A percentile compares a stretch with the other conserved stretches of the same genome.
phyloP scores from a whole-genome alignment of 75 land plant species.

The Selaginella tamariscina region DNA sequence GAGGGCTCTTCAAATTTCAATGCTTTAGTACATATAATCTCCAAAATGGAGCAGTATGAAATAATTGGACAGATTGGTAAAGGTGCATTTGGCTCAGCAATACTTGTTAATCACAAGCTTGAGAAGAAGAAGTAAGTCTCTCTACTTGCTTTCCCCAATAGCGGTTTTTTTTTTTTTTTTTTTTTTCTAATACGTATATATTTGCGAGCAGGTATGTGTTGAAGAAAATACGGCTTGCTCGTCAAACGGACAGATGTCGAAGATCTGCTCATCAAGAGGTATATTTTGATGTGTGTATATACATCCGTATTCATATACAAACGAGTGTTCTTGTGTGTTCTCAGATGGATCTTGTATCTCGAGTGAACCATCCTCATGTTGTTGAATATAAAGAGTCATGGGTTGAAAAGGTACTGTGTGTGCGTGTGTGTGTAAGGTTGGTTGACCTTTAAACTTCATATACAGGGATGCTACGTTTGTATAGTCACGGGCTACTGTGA shows the following conservation, averaged over 20 bases:
- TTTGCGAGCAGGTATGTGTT: slow-evolving; percentile 10
- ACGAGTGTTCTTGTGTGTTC: slow-evolving; percentile 13
- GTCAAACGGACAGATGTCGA: slow-evolving; percentile 6
- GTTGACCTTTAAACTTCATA: background rate
- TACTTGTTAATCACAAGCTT: background rate
- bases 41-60: background rate
- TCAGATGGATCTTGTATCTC: slow-evolving; percentile 93
- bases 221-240: slow-evolving; percentile 11
- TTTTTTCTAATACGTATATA: too few relatives aligned
- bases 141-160: too few relatives aligned
- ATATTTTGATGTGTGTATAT: background rate
- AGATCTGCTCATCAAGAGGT: slow-evolving; percentile 11
- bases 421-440: background rate
- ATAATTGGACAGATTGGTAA: background rate
- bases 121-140: slow-evolving; percentile 1
- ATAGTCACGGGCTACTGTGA: slow-evolving; percentile 92
- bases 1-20: too few relatives aligned
- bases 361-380: slow-evolving; percentile 67
- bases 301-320: too few relatives aligned
- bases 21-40: too few relatives aligned
- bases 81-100: background rate
- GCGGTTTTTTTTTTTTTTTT: too few relatives aligned
- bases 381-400: slow-evolving; percentile 99
- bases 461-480: slow-evolving; percentile 99
- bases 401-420: slow-evolving; percentile 71